Evolutionary conservation across 371 early-diverging fungal species (phyloP), one percentile per base, ranked within the genome.

Genomic region (Saksenaea oblongispora): DNA sequence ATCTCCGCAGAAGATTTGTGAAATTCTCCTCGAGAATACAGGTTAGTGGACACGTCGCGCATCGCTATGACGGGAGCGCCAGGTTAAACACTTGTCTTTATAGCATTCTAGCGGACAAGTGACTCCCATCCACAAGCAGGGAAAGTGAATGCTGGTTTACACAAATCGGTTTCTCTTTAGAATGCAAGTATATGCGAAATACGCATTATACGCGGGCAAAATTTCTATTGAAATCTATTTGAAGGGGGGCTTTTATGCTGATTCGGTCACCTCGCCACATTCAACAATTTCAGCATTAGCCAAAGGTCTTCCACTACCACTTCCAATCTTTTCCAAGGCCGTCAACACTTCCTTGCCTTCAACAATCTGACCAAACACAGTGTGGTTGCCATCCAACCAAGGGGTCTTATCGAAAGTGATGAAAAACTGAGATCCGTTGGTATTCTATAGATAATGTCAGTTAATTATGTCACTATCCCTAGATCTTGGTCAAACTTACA

Each of bases 361-460:
- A 56, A 82, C 71, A 39, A 98, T 89, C 75, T 90, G 76, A 58
- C 99, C 99, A 85, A 99, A 70, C 58, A 70, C 70, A 83, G 74
- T 95, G 83, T 98, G 99, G 77, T 91, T 91, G 61, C 93, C 93
- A 73, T 98, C 92, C 65, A 98, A 87, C 95, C 95, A 94, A 34
- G 89, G 83, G n/a, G 88, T 82, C 60, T 71, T 63, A 26, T 61
- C 74, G 35, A 42, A 90, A 62, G 91, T 90, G 70, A 95, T 93
- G 80, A 97, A 98, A 90, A 98, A 98, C 84, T 99, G 99, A 58
- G 93, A 93, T 51, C 99, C 98, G 78, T 99, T 99, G 82, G 98
- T 89, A 78, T 89, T 87, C 83, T 83, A 69, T 17, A 4, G 22
- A 67, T 27, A 57, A 13, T 22, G n/a, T 18, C 4, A 56, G 31